These are phyloP conservation scores for Paecilomyces fulvus DNA, from an alignment of 2,329 filamentous ascomycete species.

Conservation along the genomic window DNA sequence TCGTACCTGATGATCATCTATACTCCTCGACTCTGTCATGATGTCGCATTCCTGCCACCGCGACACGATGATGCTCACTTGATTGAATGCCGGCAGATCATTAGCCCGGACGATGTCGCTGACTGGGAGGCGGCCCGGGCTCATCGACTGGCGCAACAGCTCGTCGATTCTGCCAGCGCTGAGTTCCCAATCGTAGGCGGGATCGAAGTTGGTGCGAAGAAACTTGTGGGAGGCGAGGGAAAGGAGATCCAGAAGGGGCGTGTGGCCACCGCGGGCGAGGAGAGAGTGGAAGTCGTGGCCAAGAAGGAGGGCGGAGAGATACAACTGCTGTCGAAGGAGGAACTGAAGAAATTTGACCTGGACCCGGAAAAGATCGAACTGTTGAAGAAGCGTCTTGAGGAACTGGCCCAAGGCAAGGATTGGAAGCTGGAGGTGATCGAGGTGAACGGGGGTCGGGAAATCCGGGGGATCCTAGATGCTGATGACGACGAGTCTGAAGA, in stretches of 20 bases:
- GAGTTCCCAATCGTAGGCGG: conserved; percentile 45
- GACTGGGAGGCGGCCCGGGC: conserved; percentile 38
- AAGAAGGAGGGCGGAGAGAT: conserved; percentile 55
- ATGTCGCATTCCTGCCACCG: conserved; percentile 77
- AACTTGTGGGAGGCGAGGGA: conserved; percentile 47
- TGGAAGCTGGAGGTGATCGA: conserved; percentile 80
- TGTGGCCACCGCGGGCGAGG: conserved; percentile 44
- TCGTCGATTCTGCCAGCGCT: conserved; percentile 21
- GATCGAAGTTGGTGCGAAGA: conserved; percentile 50
- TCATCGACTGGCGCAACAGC: conserved; percentile 21
- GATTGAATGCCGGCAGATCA: conserved; percentile 67
- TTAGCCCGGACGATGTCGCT: conserved; percentile 47
- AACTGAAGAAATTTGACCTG: conserved; percentile 60
- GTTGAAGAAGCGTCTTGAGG: conserved; percentile 59
- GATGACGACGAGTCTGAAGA: conserved; percentile 41
- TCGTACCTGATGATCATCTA: conserved; percentile 90
- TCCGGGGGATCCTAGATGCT: conserved; percentile 60
- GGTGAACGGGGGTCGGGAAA: conserved; percentile 54
- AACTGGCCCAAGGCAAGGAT: conserved; percentile 59
- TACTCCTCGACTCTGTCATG: conserved; percentile 78
- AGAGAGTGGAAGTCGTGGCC: conserved; percentile 42
- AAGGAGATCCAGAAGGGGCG: conserved; percentile 49
- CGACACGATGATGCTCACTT: conserved; percentile 66
- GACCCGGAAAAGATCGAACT: conserved; percentile 60
- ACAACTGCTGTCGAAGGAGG: conserved; percentile 53